Conservation (phyloP, 176 grass and related monocot species). For the Oryza glumipatula region DNA sequence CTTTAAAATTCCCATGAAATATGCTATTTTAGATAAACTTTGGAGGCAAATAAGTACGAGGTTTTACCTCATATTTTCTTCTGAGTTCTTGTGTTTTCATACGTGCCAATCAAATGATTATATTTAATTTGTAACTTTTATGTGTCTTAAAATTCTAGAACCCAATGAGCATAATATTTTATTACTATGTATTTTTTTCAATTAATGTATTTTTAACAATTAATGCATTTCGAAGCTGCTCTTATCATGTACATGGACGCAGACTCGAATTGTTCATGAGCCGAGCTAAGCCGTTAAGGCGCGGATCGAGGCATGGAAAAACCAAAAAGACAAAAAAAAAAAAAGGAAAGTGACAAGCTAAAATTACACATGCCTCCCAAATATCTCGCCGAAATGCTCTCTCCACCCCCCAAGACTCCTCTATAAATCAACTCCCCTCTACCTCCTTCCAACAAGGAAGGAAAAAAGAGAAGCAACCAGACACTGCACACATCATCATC, state of each 20-base stretch:
- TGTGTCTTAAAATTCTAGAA: too few species aligned
- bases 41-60: too few species aligned
- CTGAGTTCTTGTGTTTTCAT: too few species aligned
- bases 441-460: slow-evolving; percentile 36
- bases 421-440: slow-evolving; percentile 33
- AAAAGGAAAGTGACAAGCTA: neutral
- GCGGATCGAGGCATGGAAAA: neutral
- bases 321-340: neutral
- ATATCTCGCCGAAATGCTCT: slow-evolving; percentile 45
- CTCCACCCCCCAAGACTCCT: slow-evolving; percentile 1
- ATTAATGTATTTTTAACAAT: too few species aligned
- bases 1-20: too few species aligned
- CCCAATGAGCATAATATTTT: too few species aligned
- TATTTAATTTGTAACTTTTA: too few species aligned
- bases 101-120: too few species aligned
- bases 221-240: too few species aligned
- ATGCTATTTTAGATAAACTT: too few species aligned
- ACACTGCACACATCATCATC: neutral
- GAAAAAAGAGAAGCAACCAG: neutral
- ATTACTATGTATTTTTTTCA: too few species aligned
- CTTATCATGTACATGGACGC: neutral
- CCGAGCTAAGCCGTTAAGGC: neutral
- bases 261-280: neutral
- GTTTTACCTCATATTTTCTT: too few species aligned
- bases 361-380: slow-evolving; percentile 34